Evolutionary conservation across 352 stramenopile species (phyloP).

Genomic region (Pythium sp.): DNA sequence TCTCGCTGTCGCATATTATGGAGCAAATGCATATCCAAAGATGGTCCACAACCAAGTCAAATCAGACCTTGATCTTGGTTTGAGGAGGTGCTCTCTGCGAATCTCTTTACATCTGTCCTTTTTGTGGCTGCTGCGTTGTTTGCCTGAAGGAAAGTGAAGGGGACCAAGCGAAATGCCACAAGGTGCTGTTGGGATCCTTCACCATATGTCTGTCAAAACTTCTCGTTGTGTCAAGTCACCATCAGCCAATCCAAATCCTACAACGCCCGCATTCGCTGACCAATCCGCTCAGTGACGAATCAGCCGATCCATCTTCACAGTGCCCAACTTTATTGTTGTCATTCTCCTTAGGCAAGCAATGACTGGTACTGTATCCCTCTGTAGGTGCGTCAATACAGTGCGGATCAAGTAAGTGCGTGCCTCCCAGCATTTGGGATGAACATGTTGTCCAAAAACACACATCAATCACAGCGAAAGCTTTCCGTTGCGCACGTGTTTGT

Average conservation of each 20-base stretch:
- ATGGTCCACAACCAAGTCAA: not conserved
- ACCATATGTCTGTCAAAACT: not conserved
- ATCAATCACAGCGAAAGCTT: no score
- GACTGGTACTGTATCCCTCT: no score
- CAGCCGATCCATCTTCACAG: not conserved
- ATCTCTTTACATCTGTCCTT: not conserved
- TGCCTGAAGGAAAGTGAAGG: not conserved
- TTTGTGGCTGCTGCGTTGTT: not conserved
- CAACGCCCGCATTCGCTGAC: not conserved
- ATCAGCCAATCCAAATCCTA: not conserved
- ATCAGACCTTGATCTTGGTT: not conserved
- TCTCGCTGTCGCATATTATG: not conserved
- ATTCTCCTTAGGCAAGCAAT: no score
- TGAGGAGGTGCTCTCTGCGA: no score
- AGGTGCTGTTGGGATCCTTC: no score
- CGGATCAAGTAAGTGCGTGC: no score
- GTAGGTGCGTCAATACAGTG: no score
- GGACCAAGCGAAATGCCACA: not conserved
- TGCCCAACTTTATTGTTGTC: no score
- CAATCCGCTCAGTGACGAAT: not conserved
- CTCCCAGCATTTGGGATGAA: no score
- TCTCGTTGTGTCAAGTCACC: not conserved
- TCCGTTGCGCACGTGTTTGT: no score
- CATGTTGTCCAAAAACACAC: no score
- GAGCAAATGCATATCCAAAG: not conserved